Conservation (phyloP, 2,329 filamentous ascomycete species). For the Penicillium sp. region DNA sequence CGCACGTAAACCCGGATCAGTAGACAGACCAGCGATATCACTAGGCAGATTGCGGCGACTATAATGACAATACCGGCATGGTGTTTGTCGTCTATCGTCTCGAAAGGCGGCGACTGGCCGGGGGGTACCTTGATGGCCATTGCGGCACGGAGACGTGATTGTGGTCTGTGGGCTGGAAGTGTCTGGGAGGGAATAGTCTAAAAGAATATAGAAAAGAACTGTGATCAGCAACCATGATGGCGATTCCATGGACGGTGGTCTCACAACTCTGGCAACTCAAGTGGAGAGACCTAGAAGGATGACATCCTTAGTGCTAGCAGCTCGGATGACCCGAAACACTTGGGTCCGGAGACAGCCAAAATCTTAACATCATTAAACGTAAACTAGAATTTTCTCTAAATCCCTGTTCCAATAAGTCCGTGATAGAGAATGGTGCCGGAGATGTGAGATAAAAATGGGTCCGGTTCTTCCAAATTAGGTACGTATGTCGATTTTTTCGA, state of each 20-base stretch:
- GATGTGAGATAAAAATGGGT: not conserved
- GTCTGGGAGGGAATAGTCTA: not conserved
- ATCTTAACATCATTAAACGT: not conserved
- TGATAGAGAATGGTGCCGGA: not conserved
- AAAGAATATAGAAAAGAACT: not conserved
- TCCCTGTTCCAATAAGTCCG: not conserved
- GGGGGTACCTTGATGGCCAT: slow-evolving; percentile 14
- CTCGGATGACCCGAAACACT: not conserved
- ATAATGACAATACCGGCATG: slow-evolving; percentile 33
- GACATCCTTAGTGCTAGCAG: not conserved
- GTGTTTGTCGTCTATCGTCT: slow-evolving; percentile 28
- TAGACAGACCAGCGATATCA: not conserved
- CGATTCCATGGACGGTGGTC: not conserved
- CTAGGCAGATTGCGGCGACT: not conserved
- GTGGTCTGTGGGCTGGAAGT: not conserved
- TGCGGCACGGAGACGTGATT: not conserved
- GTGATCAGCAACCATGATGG: not conserved
- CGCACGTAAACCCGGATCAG: not conserved
- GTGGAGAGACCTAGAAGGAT: not conserved
- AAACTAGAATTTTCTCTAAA: not conserved
- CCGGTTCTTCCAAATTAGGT: not conserved
- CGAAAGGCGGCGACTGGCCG: slow-evolving; percentile 21
- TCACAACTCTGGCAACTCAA: not conserved
- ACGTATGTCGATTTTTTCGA: not conserved
- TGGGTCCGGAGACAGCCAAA: too few relatives aligned